Evolutionary conservation across 768 basidiomycete species (phyloP).

Genomic region (Myochromella boudieri): DNA sequence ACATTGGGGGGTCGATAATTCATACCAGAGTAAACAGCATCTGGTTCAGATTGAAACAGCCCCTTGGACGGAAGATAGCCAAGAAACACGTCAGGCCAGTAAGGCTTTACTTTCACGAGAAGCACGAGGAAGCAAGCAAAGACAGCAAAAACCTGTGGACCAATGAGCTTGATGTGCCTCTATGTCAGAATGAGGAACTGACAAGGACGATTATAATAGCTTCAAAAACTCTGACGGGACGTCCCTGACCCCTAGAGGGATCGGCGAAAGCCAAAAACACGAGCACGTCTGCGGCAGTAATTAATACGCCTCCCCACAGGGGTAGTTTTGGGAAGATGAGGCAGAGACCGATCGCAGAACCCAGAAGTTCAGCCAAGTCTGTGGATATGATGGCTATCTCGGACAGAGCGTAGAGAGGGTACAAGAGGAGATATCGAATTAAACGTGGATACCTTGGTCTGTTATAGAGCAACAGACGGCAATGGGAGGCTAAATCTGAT

Average conservation of each 20-base stretch:
- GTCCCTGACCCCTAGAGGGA: constrained; percentile 48
- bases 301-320: constrained; percentile 53
- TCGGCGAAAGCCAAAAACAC: constrained; percentile 62
- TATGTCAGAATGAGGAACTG: constrained; percentile 25
- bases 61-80: constrained; percentile 66
- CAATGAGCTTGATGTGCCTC: constrained; percentile 16
- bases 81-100: constrained; percentile 65
- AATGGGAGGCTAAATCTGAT: constrained; percentile 60
- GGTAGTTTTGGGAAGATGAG: constrained; percentile 60
- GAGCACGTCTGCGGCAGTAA: constrained; percentile 61
- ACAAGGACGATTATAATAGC: constrained; percentile 52
- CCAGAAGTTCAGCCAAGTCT: constrained; percentile 68
- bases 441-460: constrained; percentile 47
- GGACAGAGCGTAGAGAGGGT: constrained; percentile 52
- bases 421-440: constrained; percentile 47
- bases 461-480: constrained; percentile 53
- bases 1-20: too few species aligned
- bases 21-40: constrained; percentile 55
- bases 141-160: constrained; percentile 53
- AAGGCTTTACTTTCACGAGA: constrained; percentile 58
- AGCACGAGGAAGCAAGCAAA: constrained; percentile 69
- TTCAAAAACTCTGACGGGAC: constrained; percentile 62
- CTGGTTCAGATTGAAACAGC: constrained; percentile 43
- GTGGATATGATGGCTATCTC: constrained; percentile 68
- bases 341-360: constrained; percentile 69